Evolutionary conservation across 106 monocot species (phyloP), one percentile per base, ranked within the genome.

Genomic region (Platanthera zijinensis): DNA sequence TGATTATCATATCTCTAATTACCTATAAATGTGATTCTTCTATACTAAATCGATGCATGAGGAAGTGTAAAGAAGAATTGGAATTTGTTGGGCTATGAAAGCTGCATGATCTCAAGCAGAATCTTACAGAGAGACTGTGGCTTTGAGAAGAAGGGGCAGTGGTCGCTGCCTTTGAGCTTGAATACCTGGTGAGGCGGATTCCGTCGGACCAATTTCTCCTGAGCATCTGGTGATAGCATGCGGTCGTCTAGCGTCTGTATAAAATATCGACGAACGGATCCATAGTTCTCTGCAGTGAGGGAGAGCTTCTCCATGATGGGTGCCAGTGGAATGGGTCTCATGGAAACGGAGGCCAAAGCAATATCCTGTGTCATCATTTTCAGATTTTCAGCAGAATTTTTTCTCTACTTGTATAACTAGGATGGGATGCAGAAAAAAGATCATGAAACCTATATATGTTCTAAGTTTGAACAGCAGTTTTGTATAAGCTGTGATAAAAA

Each of bases 111-210:
- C 54, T 93, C 93, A 11, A 96, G 79, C 74, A 96, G 57, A 45
- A 92, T 81, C 48, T 90, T 96, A 79, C 85, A 79, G 52, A 96
- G 79, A 1, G 96, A 82, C 67, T 89, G 92, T 14, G 96, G 90
- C 79, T 96, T 96, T 14, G 96, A 96, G 84, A 96, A 96, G 89
- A 96, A 96, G 4, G 96, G 96, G 78, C 96, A 96, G 76, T 96
- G 96, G 54, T 96, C 96, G 32, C 92, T 85, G 51, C 87, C 96
- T 74, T 93, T 96, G 83, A 96, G 87, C 78, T 90, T 96, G 84
- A 81, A 96, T 52, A 93, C 85, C 4, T 88, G 83, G 9, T 83
- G 25, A 30, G 93, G 89, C 6, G 90, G 89, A 84, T 87, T 96
- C 59, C 89, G 90, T 3, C 87, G 64, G 71, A 96, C 93, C 32